Base-by-base conservation (phyloP, 2,329 filamentous ascomycete species). In the Pleomassaria siparia region DNA sequence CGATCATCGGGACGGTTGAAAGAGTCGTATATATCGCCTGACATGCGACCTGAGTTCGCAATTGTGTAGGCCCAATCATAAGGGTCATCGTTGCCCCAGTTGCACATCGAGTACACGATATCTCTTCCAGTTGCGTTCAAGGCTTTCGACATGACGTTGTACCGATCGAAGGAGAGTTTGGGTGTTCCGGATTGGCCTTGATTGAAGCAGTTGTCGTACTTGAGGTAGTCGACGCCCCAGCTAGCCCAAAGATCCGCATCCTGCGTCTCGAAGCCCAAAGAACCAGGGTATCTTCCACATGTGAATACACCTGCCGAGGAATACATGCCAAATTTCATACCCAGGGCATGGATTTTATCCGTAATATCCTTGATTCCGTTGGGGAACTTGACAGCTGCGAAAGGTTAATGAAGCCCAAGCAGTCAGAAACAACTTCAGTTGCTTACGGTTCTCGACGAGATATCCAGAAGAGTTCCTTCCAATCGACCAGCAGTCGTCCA, bases 131-230 rank as follows among this genome's bases (percentile, higher is more conserved):
- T 77, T 11, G 64, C 62, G 46, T 77, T 78, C 26, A 78, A 64
- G 0, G 78, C 74, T n/a, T 74, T 60, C 13, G 72, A 72, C 72
- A 78, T 79, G 24, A 65, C 66, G 22, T 75, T 71, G 60, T 79
- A 80, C 20, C 75, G 72, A 40, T 74, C 69, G 51, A 71, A 76
- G 3, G 73, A 74, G 28, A 77, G 59, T 48, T 74, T 66, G 0
- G 74, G 70, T 2, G 71, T 77, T 11, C 78, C 76, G 15, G 73
- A 74, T 46, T 78, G 74, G 7, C 79, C 79, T 50, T 76, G 69
- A 51, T 81, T 80, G 60, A 74, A 80, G 66, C 80, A 82, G 58
- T 82, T 82, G 63, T 82, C 79, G 54, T 81, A 81, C 58, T 81
- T 61, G 16, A 61, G 51, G 43, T 67, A 70, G 49, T 74, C 75